Base-by-base conservation (phyloP, 805 yeast genomes). In the Saccharomycopsis olivae region DNA sequence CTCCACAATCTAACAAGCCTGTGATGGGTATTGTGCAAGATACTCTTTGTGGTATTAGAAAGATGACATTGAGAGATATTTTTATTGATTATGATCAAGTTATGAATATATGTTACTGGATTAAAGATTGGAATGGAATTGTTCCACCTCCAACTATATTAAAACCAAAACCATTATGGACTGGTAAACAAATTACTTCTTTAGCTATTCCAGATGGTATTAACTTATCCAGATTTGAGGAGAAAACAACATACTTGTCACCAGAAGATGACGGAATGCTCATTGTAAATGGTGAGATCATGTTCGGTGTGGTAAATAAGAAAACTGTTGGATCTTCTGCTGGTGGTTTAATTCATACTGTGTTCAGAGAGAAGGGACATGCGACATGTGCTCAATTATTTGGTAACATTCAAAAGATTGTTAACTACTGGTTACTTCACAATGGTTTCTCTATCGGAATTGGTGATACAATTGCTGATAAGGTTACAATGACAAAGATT, bases 11-110 rank as follows among this genome's bases (percentile, higher is more conserved):
- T 2, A 92, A 92, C 61, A 92, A 92, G 64, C 99, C 99, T 29
- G 96, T 94, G 49, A 92, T 92, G 99, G 99, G 99, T 66, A 92
- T 92, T 68, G 98, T 92, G 47, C 99, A 92, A 68, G 99, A 92
- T 64, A 88, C 99, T 0, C 68, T 92, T 50, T 87, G 96, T 73
- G 99, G 98, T 67, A 71, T 89, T 39, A 79, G 98, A 65, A 92
- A 92, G 59, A 75, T 92, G 83, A 89, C 98, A 0, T 65, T 85
- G 47, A 78, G 95, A 60, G 98, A 92, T 57, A 72, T 66, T 33
- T 92, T 88, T 54, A 66, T 92, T 41, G 96, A 84, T 49, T 84
- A 78, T 57, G 95, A 86, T 49, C 94, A 87, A 64, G 95, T 89
- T 41, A 84, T 92, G 89, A 92, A 92, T 57, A 82, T 94, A 66